A percentile compares a stretch with the other conserved stretches of the same genome.
phyloP scores from a whole-genome alignment of 2,329 filamentous ascomycete genomes.

The Trichoderma koningii region DNA sequence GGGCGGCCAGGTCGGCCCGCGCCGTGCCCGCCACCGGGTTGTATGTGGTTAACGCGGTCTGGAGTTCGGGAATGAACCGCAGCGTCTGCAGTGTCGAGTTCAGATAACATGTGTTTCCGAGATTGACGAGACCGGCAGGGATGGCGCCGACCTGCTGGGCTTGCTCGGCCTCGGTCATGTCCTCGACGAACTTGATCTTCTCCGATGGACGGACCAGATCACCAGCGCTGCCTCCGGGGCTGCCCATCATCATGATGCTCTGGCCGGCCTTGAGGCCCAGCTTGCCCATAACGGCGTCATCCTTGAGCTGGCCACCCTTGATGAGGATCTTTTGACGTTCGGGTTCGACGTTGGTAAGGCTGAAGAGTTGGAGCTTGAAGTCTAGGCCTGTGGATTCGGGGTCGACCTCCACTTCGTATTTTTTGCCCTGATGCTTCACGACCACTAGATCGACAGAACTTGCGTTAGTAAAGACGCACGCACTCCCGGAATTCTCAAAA shows the following conservation, averaged over 20 bases:
- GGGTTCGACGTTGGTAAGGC: constrained; percentile 91
- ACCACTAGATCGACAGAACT: constrained; percentile 60
- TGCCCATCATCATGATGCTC: constrained; percentile 95
- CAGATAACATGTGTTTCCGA: constrained; percentile 98
- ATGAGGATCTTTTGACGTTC: constrained; percentile 94
- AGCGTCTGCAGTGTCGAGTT: constrained; percentile 96
- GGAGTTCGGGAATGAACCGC: constrained; percentile 85
- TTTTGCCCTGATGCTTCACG: constrained; percentile 94
- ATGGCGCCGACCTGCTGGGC: constrained; percentile 81
- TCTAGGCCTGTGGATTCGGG: constrained; percentile 81
- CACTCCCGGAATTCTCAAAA: not conserved
- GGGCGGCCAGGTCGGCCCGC: constrained; percentile 71
- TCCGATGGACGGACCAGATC: constrained; percentile 74
- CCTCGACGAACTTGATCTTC: constrained; percentile 85
- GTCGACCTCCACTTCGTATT: constrained; percentile 92
- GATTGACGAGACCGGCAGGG: constrained; percentile 84
- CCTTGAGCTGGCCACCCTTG: constrained; percentile 92
- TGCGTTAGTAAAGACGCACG: not conserved
- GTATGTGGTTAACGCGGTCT: constrained; percentile 71
- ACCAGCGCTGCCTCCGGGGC: constrained; percentile 67
- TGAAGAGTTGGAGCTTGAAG: constrained; percentile 95
- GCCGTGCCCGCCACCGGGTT: constrained; percentile 39
- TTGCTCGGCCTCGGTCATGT: constrained; percentile 94
- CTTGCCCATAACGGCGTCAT: constrained; percentile 84
- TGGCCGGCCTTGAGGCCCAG: constrained; percentile 85